Percentiles rank a stretch among this genome's conserved stretches.
Conservation (phyloP, 768 basidiomycete genomes). For the Suillus placidus region DNA sequence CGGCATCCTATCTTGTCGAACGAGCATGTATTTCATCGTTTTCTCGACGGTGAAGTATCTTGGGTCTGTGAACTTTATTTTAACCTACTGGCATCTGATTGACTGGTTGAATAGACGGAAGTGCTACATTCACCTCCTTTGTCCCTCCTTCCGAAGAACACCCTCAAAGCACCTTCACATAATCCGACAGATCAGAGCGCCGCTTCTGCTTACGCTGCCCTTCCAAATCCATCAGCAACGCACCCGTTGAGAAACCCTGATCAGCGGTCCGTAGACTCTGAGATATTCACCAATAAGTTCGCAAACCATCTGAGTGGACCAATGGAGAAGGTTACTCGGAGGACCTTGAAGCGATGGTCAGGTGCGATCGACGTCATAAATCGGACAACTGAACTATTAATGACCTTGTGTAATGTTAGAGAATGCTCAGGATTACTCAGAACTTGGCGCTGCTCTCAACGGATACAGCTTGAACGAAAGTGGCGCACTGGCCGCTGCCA, state of each 20-base stretch:
- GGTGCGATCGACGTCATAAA: slow-evolving; percentile 48
- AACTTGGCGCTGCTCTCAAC: slow-evolving; percentile 89
- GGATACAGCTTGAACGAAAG: slow-evolving; percentile 90
- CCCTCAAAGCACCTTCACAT: slow-evolving; percentile 92
- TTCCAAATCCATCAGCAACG: slow-evolving; percentile 88
- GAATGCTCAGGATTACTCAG: slow-evolving; percentile 82
- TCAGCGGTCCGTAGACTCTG: slow-evolving; percentile 94
- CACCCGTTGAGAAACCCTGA: slow-evolving; percentile 92
- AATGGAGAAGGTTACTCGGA: slow-evolving; percentile 95
- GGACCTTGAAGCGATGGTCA: slow-evolving; percentile 93
- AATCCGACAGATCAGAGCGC: slow-evolving; percentile 84
- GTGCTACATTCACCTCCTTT: slow-evolving; percentile 92
- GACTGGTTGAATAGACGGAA: slow-evolving; percentile 62
- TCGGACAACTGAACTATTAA: slow-evolving; percentile 13
- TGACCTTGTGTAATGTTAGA: slow-evolving; percentile 45
- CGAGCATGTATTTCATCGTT: slow-evolving; percentile 95
- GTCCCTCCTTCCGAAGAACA: slow-evolving; percentile 91
- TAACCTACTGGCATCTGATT: slow-evolving; percentile 2
- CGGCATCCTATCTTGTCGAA: slow-evolving; percentile 94
- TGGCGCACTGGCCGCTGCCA: slow-evolving; percentile 71
- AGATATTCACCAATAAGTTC: slow-evolving; percentile 95
- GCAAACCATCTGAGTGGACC: slow-evolving; percentile 87
- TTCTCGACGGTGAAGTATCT: slow-evolving; percentile 93
- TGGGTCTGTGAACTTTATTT: slow-evolving; percentile 63
- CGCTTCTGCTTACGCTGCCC: slow-evolving; percentile 74